Conservation (phyloP, 345 rosid species). For the Theobroma cacao region DNA sequence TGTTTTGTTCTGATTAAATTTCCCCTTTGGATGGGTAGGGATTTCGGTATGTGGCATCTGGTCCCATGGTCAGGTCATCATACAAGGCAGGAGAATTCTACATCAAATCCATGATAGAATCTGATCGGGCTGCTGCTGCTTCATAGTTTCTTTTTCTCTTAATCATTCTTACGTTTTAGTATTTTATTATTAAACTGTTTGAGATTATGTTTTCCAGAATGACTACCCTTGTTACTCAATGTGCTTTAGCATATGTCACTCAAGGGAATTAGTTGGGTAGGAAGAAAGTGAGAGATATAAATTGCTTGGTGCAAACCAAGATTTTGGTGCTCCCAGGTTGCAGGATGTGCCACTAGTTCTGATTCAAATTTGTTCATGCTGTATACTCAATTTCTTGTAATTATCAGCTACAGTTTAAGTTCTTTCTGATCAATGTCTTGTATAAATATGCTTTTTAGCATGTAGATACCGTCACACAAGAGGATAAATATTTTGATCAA, state of each 20-base stretch:
- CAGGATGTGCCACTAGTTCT: not conserved
- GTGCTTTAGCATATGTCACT: constrained; percentile 1
- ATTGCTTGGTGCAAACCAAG: not conserved
- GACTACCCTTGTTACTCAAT: not conserved
- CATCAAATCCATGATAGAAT: constrained; percentile 95
- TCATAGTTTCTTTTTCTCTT: constrained; percentile 26
- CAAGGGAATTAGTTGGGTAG: not conserved
- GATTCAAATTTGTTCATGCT: constrained; percentile 12
- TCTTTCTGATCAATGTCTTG: not conserved
- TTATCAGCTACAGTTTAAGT: not conserved
- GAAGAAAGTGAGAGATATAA: not conserved
- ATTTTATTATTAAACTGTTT: not conserved
- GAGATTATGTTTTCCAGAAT: no score
- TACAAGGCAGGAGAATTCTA: constrained; percentile 99
- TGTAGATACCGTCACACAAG: not conserved
- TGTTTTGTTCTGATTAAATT: not conserved
- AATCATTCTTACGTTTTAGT: not conserved
- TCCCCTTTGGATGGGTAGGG: constrained; percentile 48
- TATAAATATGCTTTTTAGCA: not conserved
- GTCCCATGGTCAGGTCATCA: constrained; percentile 99
- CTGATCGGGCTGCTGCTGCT: constrained; percentile 70
- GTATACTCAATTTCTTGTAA: constrained; percentile 23
- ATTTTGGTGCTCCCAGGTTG: not conserved
- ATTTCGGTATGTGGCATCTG: constrained; percentile 95
- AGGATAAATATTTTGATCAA: not conserved